phyloP scores from a whole-genome alignment of 306 rosid genomes.

The Begonia peltatifolia region DNA sequence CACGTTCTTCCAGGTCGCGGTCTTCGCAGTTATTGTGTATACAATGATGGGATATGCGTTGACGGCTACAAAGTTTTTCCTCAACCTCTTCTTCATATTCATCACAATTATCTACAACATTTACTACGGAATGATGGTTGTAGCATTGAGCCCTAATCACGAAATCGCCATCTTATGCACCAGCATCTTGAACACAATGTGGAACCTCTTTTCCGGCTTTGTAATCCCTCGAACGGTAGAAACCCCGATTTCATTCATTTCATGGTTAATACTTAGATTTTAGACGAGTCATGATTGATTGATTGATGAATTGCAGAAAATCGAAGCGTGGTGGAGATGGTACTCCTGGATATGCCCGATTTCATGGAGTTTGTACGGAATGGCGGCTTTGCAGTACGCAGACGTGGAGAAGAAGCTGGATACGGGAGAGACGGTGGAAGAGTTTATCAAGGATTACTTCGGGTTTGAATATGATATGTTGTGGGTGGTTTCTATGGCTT shows the following conservation, averaged over 20 bases:
- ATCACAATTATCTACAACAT: slow-evolving; percentile 15
- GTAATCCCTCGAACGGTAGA: slow-evolving; percentile 17
- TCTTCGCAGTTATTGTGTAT: slow-evolving; percentile 11
- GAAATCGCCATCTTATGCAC: slow-evolving; percentile 8
- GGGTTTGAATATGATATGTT: slow-evolving; percentile 18
- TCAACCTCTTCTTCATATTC: slow-evolving; percentile 13
- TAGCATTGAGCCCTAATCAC: slow-evolving; percentile 17
- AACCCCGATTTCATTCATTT: too few relatives aligned
- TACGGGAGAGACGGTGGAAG: slow-evolving; percentile 21
- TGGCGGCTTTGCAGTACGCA: slow-evolving; percentile 19
- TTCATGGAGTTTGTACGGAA: slow-evolving; percentile 24
- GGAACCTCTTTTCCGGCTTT: slow-evolving; percentile 24
- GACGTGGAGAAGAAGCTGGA: slow-evolving; percentile 18
- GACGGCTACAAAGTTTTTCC: slow-evolving; percentile 24
- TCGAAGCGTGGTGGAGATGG: slow-evolving; percentile 23
- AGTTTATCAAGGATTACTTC: slow-evolving; percentile 12
- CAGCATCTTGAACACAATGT: slow-evolving; percentile 8
- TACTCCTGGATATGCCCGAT: slow-evolving; percentile 21
- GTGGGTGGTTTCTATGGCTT: slow-evolving; percentile 16
- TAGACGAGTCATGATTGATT: not conserved
- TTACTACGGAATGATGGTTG: slow-evolving; percentile 20
- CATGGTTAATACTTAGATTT: too few relatives aligned
- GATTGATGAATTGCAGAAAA: slow-evolving; percentile 14
- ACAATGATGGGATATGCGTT: slow-evolving; percentile 20
- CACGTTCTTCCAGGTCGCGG: slow-evolving; percentile 8